A percentile compares a stretch with the other conserved stretches of the same genome.
Conservation (phyloP, 805 yeast species). For the Starmerella sirachaensis region DNA sequence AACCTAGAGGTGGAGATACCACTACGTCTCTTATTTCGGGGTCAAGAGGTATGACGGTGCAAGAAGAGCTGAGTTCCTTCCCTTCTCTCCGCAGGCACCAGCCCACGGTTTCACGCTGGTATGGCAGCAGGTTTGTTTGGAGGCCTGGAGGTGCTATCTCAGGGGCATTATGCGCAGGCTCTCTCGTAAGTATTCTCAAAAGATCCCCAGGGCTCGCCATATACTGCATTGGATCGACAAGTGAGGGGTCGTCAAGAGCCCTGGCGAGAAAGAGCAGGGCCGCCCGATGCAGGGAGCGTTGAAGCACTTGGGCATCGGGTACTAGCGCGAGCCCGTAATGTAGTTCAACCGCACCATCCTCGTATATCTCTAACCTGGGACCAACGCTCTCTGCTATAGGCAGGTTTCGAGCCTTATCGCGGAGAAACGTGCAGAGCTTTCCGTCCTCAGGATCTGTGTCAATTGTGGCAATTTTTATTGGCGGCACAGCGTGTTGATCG, state of each 20-base stretch:
- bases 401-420: not conserved
- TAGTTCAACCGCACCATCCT: not conserved
- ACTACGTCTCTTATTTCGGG: constrained; percentile 14
- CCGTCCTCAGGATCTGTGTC: not conserved
- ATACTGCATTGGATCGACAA: constrained; percentile 10
- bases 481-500: not conserved
- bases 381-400: not conserved
- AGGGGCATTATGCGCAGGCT: constrained; percentile 5
- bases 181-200: constrained; percentile 11
- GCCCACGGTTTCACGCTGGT: constrained; percentile 29
- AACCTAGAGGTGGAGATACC: constrained; percentile 23
- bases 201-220: constrained; percentile 13
- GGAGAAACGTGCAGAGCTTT: constrained; percentile 1
- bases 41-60: constrained; percentile 19
- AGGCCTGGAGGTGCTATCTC: constrained; percentile 13
- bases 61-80: constrained; percentile 17
- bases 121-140: constrained; percentile 22
- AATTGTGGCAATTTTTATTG: not conserved
- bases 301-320: constrained; percentile 1
- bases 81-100: constrained; percentile 32
- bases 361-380: not conserved
- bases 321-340: constrained; percentile 3
- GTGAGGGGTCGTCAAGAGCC: constrained; percentile 11
- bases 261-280: constrained; percentile 13
- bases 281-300: not conserved